Conservation (phyloP, 2,329 filamentous ascomycete species). For the Sclerotinia borealis region DNA sequence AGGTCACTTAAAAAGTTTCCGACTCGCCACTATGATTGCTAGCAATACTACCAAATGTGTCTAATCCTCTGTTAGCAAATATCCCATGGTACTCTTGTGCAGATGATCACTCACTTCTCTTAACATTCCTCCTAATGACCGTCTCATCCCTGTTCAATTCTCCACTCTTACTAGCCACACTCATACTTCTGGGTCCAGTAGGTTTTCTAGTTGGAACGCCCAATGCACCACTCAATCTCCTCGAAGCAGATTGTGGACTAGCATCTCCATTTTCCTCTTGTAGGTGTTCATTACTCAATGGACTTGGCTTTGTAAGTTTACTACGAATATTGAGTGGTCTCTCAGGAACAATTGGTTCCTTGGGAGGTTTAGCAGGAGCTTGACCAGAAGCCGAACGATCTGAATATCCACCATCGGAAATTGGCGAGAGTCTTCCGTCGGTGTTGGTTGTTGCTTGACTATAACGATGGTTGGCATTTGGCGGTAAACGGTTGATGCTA, state of each 20-base stretch:
- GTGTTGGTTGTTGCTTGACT: conserved; percentile 29
- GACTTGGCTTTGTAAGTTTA: conserved; percentile 49
- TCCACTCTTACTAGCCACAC: conserved; percentile 24
- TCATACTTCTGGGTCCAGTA: conserved; percentile 33
- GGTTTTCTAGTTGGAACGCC: conserved; percentile 31
- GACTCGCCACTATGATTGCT: conserved; percentile 43
- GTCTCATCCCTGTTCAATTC: conserved; percentile 29
- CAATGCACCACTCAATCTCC: conserved; percentile 23
- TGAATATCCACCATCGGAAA: conserved; percentile 30
- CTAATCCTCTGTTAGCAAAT: conserved; percentile 30
- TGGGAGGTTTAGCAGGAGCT: conserved; percentile 53
- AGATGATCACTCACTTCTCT: conserved; percentile 45
- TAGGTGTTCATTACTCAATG: conserved; percentile 48
- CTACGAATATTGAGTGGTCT: conserved; percentile 44
- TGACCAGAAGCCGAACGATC: conserved; percentile 32
- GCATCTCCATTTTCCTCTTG: conserved; percentile 12
- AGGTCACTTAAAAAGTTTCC: conserved; percentile 44
- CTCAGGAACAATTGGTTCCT: conserved; percentile 47
- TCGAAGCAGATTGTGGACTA: conserved; percentile 23
- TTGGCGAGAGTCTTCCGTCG: conserved; percentile 25
- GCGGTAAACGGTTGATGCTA: conserved; percentile 47
- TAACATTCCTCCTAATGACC: conserved; percentile 33
- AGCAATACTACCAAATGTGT: conserved; percentile 48
- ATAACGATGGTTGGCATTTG: conserved; percentile 47
- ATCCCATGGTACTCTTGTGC: conserved; percentile 13